Evolutionary conservation across 352 stramenopile species (phyloP).

Genomic region (Vaucheria bursata): DNA sequence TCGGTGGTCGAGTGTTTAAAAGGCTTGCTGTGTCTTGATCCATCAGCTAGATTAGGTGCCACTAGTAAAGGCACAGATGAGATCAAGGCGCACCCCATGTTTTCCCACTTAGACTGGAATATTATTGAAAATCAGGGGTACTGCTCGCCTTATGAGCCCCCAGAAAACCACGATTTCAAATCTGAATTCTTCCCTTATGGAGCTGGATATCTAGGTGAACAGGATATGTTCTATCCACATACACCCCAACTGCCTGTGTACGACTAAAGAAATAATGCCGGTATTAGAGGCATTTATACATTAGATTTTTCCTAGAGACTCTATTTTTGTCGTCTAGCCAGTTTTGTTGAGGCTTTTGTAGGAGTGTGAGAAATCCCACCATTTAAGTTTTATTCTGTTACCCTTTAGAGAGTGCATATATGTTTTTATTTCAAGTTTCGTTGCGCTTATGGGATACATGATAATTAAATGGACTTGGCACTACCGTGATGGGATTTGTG

Average conservation of each 20-base stretch:
- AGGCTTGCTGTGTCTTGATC: neutral
- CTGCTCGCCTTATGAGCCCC: neutral
- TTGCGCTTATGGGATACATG: too few relatives aligned
- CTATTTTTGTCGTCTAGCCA: neutral
- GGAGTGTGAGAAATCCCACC: too few relatives aligned
- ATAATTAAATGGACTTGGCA: too few relatives aligned
- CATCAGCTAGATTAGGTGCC: neutral
- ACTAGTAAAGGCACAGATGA: neutral
- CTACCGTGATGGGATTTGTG: too few relatives aligned
- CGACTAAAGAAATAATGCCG: neutral
- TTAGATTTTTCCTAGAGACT: neutral
- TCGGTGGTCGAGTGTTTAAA: neutral
- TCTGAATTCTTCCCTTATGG: neutral
- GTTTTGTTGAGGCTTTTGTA: neutral
- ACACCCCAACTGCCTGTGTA: neutral
- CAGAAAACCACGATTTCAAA: neutral
- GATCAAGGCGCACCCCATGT: neutral
- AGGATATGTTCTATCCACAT: too few relatives aligned
- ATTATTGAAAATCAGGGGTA: neutral
- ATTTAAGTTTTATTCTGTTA: too few relatives aligned
- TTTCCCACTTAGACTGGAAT: conserved; percentile 1
- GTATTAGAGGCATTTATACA: neutral
- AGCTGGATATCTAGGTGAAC: too few relatives aligned
- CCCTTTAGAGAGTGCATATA: too few relatives aligned
- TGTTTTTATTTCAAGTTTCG: too few relatives aligned